phyloP scores from a whole-genome alignment of 331 rosid species.

The Quercus tomentella region DNA sequence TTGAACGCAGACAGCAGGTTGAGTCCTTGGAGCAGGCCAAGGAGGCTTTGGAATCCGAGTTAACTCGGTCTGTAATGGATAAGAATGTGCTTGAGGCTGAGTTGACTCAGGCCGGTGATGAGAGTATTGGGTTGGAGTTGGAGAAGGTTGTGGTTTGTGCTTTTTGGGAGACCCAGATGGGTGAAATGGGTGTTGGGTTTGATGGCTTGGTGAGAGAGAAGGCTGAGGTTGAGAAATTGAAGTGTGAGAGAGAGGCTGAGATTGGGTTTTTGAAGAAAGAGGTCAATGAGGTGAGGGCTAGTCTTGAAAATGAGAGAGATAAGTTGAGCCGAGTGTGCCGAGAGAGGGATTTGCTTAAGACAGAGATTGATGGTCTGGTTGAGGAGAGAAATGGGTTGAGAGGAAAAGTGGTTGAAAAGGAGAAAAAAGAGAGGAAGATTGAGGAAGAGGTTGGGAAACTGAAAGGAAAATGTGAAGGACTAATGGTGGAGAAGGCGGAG shows the following conservation, averaged over 20 bases:
- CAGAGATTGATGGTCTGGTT: not conserved
- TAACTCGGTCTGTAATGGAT: slow-evolving; percentile 24
- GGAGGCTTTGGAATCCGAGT: slow-evolving; percentile 27
- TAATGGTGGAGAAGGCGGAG: slow-evolving; percentile 27
- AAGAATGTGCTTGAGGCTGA: slow-evolving; percentile 24
- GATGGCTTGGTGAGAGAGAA: slow-evolving; percentile 21
- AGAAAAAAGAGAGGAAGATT: slow-evolving; percentile 19
- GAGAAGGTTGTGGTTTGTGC: slow-evolving; percentile 32
- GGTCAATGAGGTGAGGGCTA: slow-evolving; percentile 3
- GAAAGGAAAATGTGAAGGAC: slow-evolving; percentile 11
- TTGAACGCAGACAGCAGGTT: slow-evolving; percentile 40
- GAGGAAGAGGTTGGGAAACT: slow-evolving; percentile 25
- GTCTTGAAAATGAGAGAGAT: slow-evolving; percentile 34
- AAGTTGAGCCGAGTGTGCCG: slow-evolving; percentile 13
- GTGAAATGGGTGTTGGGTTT: slow-evolving; percentile 25
- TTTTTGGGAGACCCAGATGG: slow-evolving; percentile 31
- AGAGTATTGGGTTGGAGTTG: slow-evolving; percentile 26
- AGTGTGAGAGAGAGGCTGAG: slow-evolving; percentile 27
- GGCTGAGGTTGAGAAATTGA: slow-evolving; percentile 26
- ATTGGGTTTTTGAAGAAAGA: slow-evolving; percentile 28
- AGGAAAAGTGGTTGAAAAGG: slow-evolving; percentile 31
- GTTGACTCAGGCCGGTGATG: slow-evolving; percentile 17
- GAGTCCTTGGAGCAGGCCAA: slow-evolving; percentile 33
- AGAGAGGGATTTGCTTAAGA: slow-evolving; percentile 46
- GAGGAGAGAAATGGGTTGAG: slow-evolving; percentile 30